Conservation (phyloP, 805 yeast genomes). For the Spathaspora hagerdaliae region DNA sequence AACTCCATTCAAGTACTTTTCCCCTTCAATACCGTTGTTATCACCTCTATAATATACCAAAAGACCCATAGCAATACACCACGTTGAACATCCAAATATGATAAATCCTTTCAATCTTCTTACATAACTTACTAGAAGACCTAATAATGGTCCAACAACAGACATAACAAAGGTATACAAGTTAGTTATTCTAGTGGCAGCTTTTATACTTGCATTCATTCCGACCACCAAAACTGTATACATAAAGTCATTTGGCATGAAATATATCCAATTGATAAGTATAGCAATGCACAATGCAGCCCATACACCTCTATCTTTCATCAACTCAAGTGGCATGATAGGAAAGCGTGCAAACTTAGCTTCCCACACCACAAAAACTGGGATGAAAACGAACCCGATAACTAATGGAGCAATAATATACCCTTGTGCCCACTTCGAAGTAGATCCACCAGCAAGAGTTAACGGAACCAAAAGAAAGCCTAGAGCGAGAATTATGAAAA, state of each 20-base stretch:
- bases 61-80: slow-evolving; percentile 61
- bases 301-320: slow-evolving; percentile 71
- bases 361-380: slow-evolving; percentile 58
- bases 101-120: slow-evolving; percentile 57
- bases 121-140: slow-evolving; percentile 43
- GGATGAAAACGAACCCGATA: slow-evolving; percentile 57
- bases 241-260: slow-evolving; percentile 66
- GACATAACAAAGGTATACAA: slow-evolving; percentile 65
- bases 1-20: slow-evolving; percentile 17
- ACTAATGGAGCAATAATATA: slow-evolving; percentile 65
- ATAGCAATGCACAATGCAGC: slow-evolving; percentile 57
- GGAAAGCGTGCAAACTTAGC: slow-evolving; percentile 63
- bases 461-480: slow-evolving; percentile 68
- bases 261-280: slow-evolving; percentile 56
- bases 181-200: slow-evolving; percentile 62
- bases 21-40: slow-evolving; percentile 31
- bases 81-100: slow-evolving; percentile 50
- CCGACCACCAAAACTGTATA: slow-evolving; percentile 64
- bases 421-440: slow-evolving; percentile 53
- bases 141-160: slow-evolving; percentile 53
- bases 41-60: slow-evolving; percentile 48
- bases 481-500: slow-evolving; percentile 49
- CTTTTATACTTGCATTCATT: slow-evolving; percentile 49
- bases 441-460: slow-evolving; percentile 67
- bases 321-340: slow-evolving; percentile 50